Evolutionary conservation across 768 basidiomycete species (phyloP).

Genomic region (Leccinellum rugosiceps): DNA sequence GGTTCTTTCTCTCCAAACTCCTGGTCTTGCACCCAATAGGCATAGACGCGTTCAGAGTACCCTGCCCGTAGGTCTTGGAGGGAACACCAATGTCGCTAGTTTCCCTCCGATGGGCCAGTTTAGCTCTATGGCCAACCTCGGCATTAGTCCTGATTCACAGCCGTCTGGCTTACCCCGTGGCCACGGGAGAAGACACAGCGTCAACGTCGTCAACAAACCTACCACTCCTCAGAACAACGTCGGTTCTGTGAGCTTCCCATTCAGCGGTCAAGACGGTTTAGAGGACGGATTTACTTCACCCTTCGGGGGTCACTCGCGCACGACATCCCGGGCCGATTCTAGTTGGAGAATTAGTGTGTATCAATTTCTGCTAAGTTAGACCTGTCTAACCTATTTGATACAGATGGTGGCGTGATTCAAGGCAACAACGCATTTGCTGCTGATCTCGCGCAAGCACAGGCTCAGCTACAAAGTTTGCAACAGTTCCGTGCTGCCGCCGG

Average conservation of each 20-base stretch:
- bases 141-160: slow-evolving; percentile 64
- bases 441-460: slow-evolving; percentile 95
- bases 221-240: slow-evolving; percentile 40
- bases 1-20: slow-evolving; percentile 75
- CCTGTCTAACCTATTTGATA: slow-evolving; percentile 10
- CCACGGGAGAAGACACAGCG: slow-evolving; percentile 87
- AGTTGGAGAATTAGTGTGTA: slow-evolving; percentile 88
- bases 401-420: slow-evolving; percentile 74
- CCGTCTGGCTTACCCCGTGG: slow-evolving; percentile 69
- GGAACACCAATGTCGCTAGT: slow-evolving; percentile 36
- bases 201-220: slow-evolving; percentile 85
- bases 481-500: slow-evolving; percentile 95
- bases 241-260: slow-evolving; percentile 51
- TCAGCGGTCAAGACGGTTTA: slow-evolving; percentile 58
- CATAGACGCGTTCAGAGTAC: slow-evolving; percentile 90
- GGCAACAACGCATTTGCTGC: slow-evolving; percentile 63
- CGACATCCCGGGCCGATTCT: slow-evolving; percentile 71
- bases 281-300: slow-evolving; percentile 77
- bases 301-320: slow-evolving; percentile 69
- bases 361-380: neutral
- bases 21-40: slow-evolving; percentile 67
- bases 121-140: slow-evolving; percentile 47
- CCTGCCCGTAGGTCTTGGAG: slow-evolving; percentile 55
- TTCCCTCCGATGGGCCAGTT: slow-evolving; percentile 62
- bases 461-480: slow-evolving; percentile 92